Conservation (phyloP, 768 basidiomycete species). For the Pholiota microspora region DNA sequence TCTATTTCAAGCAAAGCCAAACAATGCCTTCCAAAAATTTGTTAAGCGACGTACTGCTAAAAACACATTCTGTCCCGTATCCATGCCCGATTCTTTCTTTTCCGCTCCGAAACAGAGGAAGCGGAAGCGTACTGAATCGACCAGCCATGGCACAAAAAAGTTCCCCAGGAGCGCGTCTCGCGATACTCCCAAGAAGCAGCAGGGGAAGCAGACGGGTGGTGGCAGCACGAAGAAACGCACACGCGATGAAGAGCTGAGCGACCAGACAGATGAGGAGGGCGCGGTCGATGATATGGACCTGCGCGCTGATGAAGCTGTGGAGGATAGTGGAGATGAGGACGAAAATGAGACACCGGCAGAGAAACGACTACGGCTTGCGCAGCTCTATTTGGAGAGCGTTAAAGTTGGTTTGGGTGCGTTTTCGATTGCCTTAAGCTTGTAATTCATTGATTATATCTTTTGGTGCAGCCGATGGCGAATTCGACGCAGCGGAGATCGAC, state of each 20-base stretch:
- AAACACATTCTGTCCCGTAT: too few species aligned
- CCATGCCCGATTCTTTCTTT: slow-evolving; percentile 87
- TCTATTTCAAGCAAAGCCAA: background rate
- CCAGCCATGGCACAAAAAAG: slow-evolving; percentile 25
- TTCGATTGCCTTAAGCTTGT: background rate
- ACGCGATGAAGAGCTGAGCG: slow-evolving; percentile 68
- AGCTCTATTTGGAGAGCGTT: slow-evolving; percentile 84
- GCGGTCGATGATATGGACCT: slow-evolving; percentile 77
- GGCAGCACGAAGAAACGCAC: slow-evolving; percentile 15
- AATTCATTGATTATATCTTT: background rate
- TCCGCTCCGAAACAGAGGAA: slow-evolving; percentile 57
- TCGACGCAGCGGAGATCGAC: slow-evolving; percentile 95
- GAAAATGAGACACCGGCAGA: slow-evolving; percentile 88
- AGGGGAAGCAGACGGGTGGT: slow-evolving; percentile 11
- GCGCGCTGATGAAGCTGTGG: slow-evolving; percentile 44
- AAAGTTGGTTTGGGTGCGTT: slow-evolving; percentile 69
- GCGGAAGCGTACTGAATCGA: slow-evolving; percentile 48
- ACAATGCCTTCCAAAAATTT: slow-evolving; percentile 8
- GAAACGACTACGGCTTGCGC: slow-evolving; percentile 88
- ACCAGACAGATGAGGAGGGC: slow-evolving; percentile 52
- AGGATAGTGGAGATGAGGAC: slow-evolving; percentile 78
- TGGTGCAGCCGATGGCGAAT: slow-evolving; percentile 77
- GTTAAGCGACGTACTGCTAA: too few species aligned
- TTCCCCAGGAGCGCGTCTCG: slow-evolving; percentile 23
- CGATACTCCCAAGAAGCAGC: slow-evolving; percentile 20